A percentile compares a stretch with the other conserved stretches of the same genome.
Conservation (phyloP, 306 rosid species). For the Trifolium subterraneum region DNA sequence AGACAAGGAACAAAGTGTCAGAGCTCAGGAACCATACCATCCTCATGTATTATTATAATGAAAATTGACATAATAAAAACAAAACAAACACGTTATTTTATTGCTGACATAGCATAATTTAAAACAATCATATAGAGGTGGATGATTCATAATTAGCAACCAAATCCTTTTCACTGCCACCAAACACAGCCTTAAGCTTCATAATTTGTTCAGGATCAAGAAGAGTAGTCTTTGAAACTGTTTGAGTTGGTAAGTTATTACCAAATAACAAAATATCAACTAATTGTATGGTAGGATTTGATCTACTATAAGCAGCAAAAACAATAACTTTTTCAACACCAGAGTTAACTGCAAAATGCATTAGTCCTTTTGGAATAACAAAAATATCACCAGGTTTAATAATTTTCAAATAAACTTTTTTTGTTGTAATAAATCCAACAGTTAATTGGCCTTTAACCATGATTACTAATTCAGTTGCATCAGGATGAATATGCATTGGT, state of each 20-base stretch:
- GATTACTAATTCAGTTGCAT: neutral
- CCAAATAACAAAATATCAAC: neutral
- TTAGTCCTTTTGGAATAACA: neutral
- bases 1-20: no score
- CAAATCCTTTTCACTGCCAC: conserved; percentile 2
- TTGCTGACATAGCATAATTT: neutral
- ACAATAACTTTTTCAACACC: neutral
- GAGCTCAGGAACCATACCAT: no score
- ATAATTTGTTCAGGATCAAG: neutral
- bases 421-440: neutral
- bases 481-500: neutral
- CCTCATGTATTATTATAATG: no score
- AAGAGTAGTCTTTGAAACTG: neutral
- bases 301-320: neutral
- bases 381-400: neutral
- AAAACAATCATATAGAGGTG: neutral
- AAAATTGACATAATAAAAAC: neutral
- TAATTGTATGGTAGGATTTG: neutral
- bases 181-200: neutral
- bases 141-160: neutral
- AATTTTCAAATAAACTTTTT: neutral
- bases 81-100: neutral
- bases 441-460: neutral
- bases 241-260: neutral
- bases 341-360: neutral